Evolutionary conservation across 441 rosid genomes (phyloP).

Genomic region (Euphorbia schlechtendalii): DNA sequence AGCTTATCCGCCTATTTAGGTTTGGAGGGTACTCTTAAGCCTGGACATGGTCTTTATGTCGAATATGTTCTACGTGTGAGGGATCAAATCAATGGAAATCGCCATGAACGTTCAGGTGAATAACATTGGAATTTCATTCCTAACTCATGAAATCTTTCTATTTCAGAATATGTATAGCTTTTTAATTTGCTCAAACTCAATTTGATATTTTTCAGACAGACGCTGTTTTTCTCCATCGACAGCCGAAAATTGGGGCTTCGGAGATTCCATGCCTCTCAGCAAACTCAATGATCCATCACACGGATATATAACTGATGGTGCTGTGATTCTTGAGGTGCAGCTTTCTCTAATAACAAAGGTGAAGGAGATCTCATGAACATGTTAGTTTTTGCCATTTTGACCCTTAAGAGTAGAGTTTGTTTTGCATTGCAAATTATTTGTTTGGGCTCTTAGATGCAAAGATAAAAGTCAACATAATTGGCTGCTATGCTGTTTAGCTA

Average conservation of each 20-base stretch:
- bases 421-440: background rate
- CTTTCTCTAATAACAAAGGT: background rate
- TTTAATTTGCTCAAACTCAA: background rate
- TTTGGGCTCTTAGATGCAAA: too few relatives aligned
- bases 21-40: background rate
- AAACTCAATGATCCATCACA: background rate
- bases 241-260: background rate
- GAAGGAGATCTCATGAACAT: conserved; percentile 8
- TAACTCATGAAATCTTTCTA: conserved; percentile 2
- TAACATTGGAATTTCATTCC: background rate
- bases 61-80: background rate
- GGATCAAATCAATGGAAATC: background rate
- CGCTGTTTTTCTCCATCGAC: background rate
- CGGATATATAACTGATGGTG: background rate
- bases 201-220: background rate
- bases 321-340: background rate
- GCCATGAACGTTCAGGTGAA: conserved; percentile 20
- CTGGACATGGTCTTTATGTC: background rate
- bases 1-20: background rate
- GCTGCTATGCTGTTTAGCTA: too few relatives aligned
- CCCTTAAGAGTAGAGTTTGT: too few relatives aligned
- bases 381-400: too few relatives aligned
- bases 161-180: background rate
- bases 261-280: background rate
- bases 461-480: too few relatives aligned